Base-by-base conservation (phyloP, 441 rosid genomes). In the Gossypium davidsonii region DNA sequence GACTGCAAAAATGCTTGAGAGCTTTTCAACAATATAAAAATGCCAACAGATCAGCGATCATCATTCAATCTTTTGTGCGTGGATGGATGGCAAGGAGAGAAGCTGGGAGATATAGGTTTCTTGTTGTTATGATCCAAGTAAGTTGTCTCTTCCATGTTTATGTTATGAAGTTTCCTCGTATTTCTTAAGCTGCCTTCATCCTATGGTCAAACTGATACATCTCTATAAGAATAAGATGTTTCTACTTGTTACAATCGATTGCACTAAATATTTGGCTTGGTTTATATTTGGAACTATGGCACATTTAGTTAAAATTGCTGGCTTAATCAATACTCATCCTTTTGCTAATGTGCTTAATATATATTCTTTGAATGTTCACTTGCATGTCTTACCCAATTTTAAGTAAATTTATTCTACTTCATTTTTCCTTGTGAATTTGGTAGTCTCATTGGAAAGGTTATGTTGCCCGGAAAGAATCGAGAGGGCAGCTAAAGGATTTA, bases 391-490 rank as follows among this genome's bases (percentile, higher is more conserved):
- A 5, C 75, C 65, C 73, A 74, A 59, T 46, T 71, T 56, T 8
- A 49, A 15, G 23, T 58, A 34, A n/a, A 49, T 49, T 26, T 55
- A 6, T 31, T 42, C 72, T 60, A 37, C 37, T 17, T 0, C n/a
- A 23, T 39, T 28, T 44, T 4, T 68, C 64, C 28, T 74, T 28
- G 6, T 74, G 46, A 77, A 73, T 74, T 70, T 71, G 51, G 39
- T 79, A 93, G 98, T 82, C 98, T 59, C 81, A 78, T 79, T 93
- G 96, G 98, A 91, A 85, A 88, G 99, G 97, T 34, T 86, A 85
- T 56, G 79, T 83, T 76, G 84, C 84, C 37, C 89, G 98, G 74
- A 94, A 89, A 79, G 87, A 85, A 34, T 87, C 91, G 34, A 87
- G 81, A 60, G 86, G 77, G 59, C 90, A 82, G 75, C 83, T 94